Evolutionary conservation across 371 early-diverging fungal species (phyloP), one percentile per base, ranked within the genome.

Genomic region (Vairimorpha ceranae): DNA sequence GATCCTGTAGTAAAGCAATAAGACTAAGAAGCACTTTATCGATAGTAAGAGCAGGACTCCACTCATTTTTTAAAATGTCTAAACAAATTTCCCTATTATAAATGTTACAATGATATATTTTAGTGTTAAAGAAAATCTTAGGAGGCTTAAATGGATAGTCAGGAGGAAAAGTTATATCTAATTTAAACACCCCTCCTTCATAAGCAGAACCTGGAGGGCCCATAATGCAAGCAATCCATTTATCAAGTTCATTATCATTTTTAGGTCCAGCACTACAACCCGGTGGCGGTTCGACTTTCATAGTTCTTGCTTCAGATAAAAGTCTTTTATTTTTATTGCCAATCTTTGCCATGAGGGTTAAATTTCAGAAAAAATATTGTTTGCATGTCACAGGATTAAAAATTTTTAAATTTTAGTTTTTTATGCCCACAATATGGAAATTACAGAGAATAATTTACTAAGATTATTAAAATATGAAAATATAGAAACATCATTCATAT

Each of bases 91-190:
- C 91, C 51, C 92, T 91, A 60, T 60, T 60, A 60, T 2, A 93
- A 74, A 99, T 96, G 83, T 99, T 99, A 41, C 96, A 96, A 84
- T 97, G 99, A 83, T 91, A 93, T 65, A 78, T 78, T 78, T 88
- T 89, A 36, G 92, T 92, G 32, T 77, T 85, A 83, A 96, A 95
- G 59, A 86, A 87, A 30, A 97, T 92, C 82, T 94, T 94, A 72
- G 99, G 99, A 72, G 98, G 91, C 67, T 93, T 92, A 82, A 94
- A 95, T 21, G 99, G 99, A 82, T 97, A 99, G 83, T 89, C 91
- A 74, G 87, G 86, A 72, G 89, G 90, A 67, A 99, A 87, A 0
- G 86, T 86, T 78, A 99, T 92, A 6, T 88, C 87, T 80, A 99
- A 94, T 74, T 84, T 80, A 85, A 96, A 97, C n/a, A 85, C 77